Percentiles rank a stretch among this genome's conserved stretches.
These are phyloP conservation scores for Monilinia fructigena DNA, from an alignment of 2,329 filamentous ascomycete species.

Conservation along the genomic window DNA sequence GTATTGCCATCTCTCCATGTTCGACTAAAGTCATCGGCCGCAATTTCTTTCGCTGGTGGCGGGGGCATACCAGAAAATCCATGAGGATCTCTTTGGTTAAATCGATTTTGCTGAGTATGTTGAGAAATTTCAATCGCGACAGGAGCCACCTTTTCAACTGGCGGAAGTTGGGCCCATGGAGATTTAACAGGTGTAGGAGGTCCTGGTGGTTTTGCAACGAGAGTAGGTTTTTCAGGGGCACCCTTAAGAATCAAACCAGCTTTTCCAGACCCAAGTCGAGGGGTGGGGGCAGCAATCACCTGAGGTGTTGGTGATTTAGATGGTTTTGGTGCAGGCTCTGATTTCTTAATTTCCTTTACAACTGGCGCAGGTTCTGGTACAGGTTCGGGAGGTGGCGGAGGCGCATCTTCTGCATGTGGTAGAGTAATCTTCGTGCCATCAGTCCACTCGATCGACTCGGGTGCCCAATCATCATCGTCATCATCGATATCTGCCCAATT, in stretches of 20 bases:
- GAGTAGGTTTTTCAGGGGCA: constrained; percentile 66
- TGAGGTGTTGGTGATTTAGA: constrained; percentile 38
- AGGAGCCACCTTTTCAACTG: constrained; percentile 77
- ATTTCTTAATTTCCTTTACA: constrained; percentile 32
- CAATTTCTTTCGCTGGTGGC: constrained; percentile 74
- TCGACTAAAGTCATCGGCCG: constrained; percentile 89
- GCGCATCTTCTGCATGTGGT: constrained; percentile 57
- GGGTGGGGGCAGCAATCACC: constrained; percentile 35
- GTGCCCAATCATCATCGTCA: constrained; percentile 83
- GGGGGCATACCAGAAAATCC: constrained; percentile 54
- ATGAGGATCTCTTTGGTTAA: constrained; percentile 55
- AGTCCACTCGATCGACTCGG: constrained; percentile 82
- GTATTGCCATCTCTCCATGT: constrained; percentile 72
- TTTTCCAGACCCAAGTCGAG: constrained; percentile 46
- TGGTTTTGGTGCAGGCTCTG: constrained; percentile 33
- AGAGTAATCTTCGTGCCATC: constrained; percentile 82
- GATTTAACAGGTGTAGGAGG: constrained; percentile 75
- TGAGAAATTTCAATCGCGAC: constrained; percentile 56
- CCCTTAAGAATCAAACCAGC: constrained; percentile 63
- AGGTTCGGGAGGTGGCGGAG: constrained; percentile 34
- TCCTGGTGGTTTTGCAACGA: constrained; percentile 69
- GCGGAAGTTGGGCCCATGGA: constrained; percentile 85
- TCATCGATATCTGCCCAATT: constrained; percentile 92
- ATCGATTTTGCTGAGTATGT: constrained; percentile 46
- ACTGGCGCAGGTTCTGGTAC: constrained; percentile 34